Evolutionary conservation across 2,329 filamentous ascomycete species (phyloP).

Genomic region (Grosmannia clavigera): DNA sequence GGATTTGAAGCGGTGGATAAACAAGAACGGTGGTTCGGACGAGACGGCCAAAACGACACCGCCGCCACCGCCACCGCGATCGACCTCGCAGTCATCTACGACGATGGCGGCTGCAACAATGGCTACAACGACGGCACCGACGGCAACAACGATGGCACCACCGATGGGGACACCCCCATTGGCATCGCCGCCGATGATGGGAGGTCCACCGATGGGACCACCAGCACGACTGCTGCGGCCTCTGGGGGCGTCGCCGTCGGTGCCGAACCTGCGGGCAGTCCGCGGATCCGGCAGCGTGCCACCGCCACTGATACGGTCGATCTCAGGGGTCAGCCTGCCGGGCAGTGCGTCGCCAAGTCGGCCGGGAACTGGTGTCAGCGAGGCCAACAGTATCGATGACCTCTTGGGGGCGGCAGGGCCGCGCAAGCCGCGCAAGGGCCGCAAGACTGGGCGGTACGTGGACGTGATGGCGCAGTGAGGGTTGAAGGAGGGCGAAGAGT

Average conservation of each 20-base stretch:
- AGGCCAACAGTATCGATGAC: conserved; percentile 91
- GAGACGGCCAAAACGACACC: conserved; percentile 55
- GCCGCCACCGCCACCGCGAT: conserved; percentile 72
- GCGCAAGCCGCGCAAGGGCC: conserved; percentile 50
- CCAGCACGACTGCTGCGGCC: conserved; percentile 14
- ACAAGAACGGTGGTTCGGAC: conserved; percentile 74
- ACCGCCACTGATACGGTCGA: conserved; percentile 24
- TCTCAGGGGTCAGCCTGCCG: conserved; percentile 31
- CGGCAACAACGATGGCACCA: conserved; percentile 3
- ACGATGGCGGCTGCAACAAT: conserved; percentile 28
- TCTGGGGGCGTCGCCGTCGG: conserved; percentile 9
- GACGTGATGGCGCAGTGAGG: conserved; percentile 45
- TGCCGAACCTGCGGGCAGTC: conserved; percentile 13
- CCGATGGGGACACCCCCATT: conserved; percentile 8
- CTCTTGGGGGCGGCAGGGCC: conserved; percentile 58
- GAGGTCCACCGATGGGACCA: conserved; percentile 1
- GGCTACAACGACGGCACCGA: conserved; percentile 14
- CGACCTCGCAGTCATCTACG: conserved; percentile 41
- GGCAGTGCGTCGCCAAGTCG: conserved; percentile 45
- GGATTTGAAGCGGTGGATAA: conserved; percentile 95
- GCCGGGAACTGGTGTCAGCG: conserved; percentile 73
- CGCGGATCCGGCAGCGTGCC: conserved; percentile 28
- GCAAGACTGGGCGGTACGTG: conserved; percentile 81
- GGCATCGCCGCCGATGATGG: neutral
- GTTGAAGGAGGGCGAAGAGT: neutral